Conservation (phyloP, 257 asterid species). For the Solanum bukasovii region DNA sequence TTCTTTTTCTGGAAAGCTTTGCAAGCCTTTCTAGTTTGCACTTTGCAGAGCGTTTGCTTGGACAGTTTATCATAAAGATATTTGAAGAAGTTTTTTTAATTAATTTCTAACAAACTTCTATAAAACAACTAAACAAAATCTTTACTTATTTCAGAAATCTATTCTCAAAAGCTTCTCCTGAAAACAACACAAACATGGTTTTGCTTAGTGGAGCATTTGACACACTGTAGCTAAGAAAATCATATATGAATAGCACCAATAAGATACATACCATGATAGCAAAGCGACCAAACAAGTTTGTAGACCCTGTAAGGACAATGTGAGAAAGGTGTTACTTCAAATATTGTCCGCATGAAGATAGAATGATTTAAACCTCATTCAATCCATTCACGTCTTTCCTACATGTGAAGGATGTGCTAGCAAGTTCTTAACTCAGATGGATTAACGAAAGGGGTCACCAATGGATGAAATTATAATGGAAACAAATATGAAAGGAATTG, state of each 20-base stretch:
- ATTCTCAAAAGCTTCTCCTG: neutral
- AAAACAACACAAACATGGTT: neutral
- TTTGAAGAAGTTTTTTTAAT: neutral
- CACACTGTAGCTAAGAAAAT: neutral
- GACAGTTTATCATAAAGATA: neutral
- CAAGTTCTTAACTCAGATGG: neutral
- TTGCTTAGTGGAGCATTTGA: neutral
- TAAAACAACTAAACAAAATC: neutral
- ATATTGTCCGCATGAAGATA: neutral
- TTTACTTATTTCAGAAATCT: neutral
- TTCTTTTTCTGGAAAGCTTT: neutral
- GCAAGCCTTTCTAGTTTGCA: neutral
- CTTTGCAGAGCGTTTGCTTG: neutral
- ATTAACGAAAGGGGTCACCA: neutral
- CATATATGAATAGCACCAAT: neutral
- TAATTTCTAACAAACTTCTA: neutral
- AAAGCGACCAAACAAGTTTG: slow-evolving; percentile 90
- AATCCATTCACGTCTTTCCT: neutral
- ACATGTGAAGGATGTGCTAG: neutral
- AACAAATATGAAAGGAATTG: neutral
- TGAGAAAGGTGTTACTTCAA: slow-evolving; percentile 10
- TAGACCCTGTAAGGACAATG: slow-evolving; percentile 56
- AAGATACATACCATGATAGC: slow-evolving; percentile 64
- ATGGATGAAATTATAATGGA: neutral
- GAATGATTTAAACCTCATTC: neutral